Base-by-base conservation (phyloP, 2,329 filamentous ascomycete genomes). In the Acephala macrosclerotiorum region DNA sequence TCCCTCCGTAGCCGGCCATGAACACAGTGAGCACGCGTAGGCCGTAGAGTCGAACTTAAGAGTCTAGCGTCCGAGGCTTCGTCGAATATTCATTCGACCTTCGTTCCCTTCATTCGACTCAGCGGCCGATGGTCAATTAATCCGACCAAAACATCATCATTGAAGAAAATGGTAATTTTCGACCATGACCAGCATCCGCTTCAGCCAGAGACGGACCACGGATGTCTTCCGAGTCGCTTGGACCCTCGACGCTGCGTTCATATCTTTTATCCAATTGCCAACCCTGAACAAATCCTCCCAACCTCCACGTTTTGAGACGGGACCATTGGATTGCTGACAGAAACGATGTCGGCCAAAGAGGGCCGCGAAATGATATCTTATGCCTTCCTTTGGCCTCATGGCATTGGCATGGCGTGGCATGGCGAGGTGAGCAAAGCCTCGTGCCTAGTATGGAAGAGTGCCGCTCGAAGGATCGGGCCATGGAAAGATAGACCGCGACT, bases 181-280 rank as follows among this genome's bases (percentile, higher is more conserved):
- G 60, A 60, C 60, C 35, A 55, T 42, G 64, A 45, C 61, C 59
- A 55, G 60, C 65, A 61, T 58, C 42, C 51, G 56, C 56, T 18
- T 29, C 36, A 56, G 25, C 35, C 47, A 26, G 55, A 55, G 49
- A 38, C 40, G 42, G 56, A 61, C 66, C 63, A 68, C 47, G 68
- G 68, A 68, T 61, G 53, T 63, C 33, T 66, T 64, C 67, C 67
- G 57, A 42, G 26, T 61, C 64, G 63, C 65, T 70, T 69, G 66
- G 70, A 66, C 70, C 55, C 49, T 53, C 49, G 49, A 53, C 53
- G 58, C 58, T 35, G 58, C 61, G 25, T 62, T 33, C 29, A 49
- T 61, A 58, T 61, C 57, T 64, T 65, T 60, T 61, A 63, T 66
- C 70, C 67, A 70, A 70, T 69, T 65, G 64, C 42, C 33, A 60